These are phyloP conservation scores for Grosmannia serpens DNA, from an alignment of 2,329 filamentous ascomycete species.

Conservation along the genomic window DNA sequence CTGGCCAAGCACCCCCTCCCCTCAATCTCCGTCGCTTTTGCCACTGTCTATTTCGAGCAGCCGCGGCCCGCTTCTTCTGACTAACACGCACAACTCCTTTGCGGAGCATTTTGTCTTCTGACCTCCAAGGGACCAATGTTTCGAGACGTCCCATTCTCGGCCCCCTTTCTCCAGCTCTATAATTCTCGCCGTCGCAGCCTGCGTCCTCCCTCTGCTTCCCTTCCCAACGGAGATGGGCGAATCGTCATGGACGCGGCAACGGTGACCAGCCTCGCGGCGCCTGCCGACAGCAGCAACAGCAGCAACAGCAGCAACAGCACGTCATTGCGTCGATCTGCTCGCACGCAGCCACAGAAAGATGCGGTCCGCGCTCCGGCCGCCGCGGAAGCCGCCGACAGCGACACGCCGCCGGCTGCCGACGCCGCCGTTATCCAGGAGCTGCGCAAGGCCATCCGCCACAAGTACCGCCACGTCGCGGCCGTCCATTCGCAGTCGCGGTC, in stretches of 20 bases:
- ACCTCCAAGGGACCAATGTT: background rate
- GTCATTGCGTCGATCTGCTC: background rate
- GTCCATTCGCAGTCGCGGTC: constrained; percentile 62
- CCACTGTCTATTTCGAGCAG: background rate
- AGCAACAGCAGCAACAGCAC: background rate
- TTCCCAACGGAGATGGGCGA: constrained; percentile 8
- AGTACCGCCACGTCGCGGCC: constrained; percentile 87
- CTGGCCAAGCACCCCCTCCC: background rate
- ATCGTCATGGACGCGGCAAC: constrained; percentile 7
- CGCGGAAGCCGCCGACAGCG: background rate
- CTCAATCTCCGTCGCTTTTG: background rate
- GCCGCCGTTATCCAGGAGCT: constrained; percentile 15
- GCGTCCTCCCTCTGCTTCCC: background rate
- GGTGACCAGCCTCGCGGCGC: constrained; percentile 2
- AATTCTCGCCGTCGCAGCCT: background rate
- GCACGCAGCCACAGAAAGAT: background rate
- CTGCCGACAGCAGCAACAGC: background rate
- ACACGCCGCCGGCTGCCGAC: constrained; percentile 10
- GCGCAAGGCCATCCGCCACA: constrained; percentile 36
- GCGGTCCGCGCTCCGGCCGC: background rate
- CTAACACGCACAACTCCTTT: background rate
- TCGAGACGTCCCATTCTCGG: background rate
- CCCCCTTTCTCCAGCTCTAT: background rate
- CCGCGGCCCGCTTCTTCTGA: background rate
- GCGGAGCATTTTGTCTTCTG: background rate